Base-by-base conservation (phyloP, 1,139 yeast species). In the Sugiyamaella novakii region DNA sequence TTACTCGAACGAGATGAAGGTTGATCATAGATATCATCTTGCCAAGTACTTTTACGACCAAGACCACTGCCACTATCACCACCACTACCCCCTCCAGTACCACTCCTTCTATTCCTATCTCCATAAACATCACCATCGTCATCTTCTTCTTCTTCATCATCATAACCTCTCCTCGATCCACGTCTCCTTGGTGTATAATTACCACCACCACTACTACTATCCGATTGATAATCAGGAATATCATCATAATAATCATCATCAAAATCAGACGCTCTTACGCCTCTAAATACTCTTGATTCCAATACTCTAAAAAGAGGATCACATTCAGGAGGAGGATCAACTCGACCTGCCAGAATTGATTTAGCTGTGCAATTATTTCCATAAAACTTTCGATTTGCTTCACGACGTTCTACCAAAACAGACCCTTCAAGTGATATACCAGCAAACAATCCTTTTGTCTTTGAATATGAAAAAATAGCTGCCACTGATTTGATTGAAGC, bases 341-440 rank as follows among this genome's bases (percentile, higher is more conserved):
- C 88, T 58, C 85, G 78, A 33, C 98, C 98, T 6, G 84, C 73
- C 52, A 92, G 75, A 63, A 92, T 87, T 62, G 76, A 76, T 67
- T 88, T 81, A 17, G 98, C 95, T 56, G 91, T 89, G 67, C 95
- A 85, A 57, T 80, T 81, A 59, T 75, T 78, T 35, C 98, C 98
- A 66, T 92, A 92, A 65, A 92, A 91, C 70, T 89, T 89, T 64
- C 96, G 78, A 69, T 92, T 92, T 28, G 98, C 97, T 61, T 92
- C 98, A 70, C 98, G 80, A 72, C 98, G 84, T 71, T 92, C 98
- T 14, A 92, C 78, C 52, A 92, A 81, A 24, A 94, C 96, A 2
- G 97, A 88, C 43, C 98, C 98, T 71, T 92, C 98, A 46, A 92
- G 78, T 1, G 98, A 91, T 25, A 92, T 94, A 62, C 98, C 98